Conservation (phyloP, 768 basidiomycete genomes). For the Dacryopinax spathularia region DNA sequence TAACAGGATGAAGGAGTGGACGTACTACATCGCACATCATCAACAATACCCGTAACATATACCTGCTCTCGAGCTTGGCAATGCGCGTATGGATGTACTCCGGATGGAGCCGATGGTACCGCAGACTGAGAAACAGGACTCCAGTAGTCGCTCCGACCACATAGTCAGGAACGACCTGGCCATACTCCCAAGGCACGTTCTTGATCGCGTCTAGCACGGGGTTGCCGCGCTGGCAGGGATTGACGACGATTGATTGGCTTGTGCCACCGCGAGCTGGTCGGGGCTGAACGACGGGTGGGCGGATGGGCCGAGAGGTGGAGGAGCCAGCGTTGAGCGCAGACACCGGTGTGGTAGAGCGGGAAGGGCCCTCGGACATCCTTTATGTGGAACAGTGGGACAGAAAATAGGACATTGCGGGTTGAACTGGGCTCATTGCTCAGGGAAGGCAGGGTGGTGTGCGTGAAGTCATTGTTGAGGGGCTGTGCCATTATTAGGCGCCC, state of each 20-base stretch:
- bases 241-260: neutral
- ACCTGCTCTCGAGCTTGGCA: conserved; percentile 66
- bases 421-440: no score
- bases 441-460: no score
- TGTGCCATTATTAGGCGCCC: no score
- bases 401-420: no score
- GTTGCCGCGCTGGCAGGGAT: conserved; percentile 53
- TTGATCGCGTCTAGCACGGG: conserved; percentile 75
- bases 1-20: conserved; percentile 4
- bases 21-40: conserved; percentile 84
- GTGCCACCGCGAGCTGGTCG: neutral
- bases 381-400: no score
- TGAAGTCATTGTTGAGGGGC: no score
- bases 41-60: conserved; percentile 71
- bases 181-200: conserved; percentile 86
- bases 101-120: conserved; percentile 91
- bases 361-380: no score
- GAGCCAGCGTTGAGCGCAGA: no score
- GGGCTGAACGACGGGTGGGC: neutral
- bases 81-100: conserved; percentile 92
- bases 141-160: conserved; percentile 92
- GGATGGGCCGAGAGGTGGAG: conserved; percentile 7
- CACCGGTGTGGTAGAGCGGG: no score
- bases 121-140: conserved; percentile 80
- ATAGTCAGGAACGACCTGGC: conserved; percentile 85